phyloP scores from a whole-genome alignment of 192 early-diverging fungal genomes.

The Glomus cerebriforme region DNA sequence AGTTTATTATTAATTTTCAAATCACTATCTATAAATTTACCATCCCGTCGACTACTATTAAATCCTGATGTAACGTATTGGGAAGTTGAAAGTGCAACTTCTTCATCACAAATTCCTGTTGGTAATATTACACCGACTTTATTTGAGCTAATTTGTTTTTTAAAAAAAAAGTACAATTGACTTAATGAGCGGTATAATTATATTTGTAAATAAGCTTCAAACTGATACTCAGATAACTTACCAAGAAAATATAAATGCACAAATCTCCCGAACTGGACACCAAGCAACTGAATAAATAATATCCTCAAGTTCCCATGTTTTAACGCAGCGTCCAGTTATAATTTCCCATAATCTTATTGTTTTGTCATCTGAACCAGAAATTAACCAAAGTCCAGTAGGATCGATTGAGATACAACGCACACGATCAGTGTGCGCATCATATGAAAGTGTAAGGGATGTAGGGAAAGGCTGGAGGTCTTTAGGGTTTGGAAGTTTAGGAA shows the following conservation, averaged over 20 bases:
- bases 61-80: constrained; percentile 52
- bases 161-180: neutral
- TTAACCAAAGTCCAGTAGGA: constrained; percentile 88
- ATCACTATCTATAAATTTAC: constrained; percentile 12
- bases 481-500: constrained; percentile 94
- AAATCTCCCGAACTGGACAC: constrained; percentile 83
- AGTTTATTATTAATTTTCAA: constrained; percentile 34
- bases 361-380: constrained; percentile 89
- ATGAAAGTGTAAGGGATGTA: constrained; percentile 72
- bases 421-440: constrained; percentile 77
- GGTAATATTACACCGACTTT: constrained; percentile 48
- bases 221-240: constrained; percentile 25
- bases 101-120: constrained; percentile 44
- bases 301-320: constrained; percentile 71
- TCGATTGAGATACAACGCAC: constrained; percentile 87
- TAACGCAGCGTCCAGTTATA: constrained; percentile 82
- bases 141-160: constrained; percentile 40
- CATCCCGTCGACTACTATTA: constrained; percentile 28
- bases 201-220: neutral
- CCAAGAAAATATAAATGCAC: constrained; percentile 75
- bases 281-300: constrained; percentile 78
- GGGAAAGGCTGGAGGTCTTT: constrained; percentile 97
- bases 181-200: neutral
- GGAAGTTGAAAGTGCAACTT: constrained; percentile 44
- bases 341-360: constrained; percentile 92